Evolutionary conservation across 257 asterid species (phyloP).

Genomic region (Solanum sejunctum): DNA sequence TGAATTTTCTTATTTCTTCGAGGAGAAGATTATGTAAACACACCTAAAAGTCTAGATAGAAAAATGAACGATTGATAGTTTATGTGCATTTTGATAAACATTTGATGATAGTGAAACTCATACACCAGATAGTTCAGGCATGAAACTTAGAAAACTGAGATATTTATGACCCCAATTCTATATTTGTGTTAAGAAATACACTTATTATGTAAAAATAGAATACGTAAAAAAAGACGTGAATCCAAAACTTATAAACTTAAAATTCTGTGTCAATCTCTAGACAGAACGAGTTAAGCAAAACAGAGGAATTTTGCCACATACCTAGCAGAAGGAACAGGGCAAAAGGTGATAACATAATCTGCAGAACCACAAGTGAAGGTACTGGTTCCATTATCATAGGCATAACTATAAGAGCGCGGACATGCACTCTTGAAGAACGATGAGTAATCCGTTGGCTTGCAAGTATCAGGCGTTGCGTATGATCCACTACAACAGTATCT

Average conservation of each 20-base stretch:
- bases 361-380: conserved; percentile 33
- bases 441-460: conserved; percentile 20
- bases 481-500: conserved; percentile 25
- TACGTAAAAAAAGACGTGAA: background rate
- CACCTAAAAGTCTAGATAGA: background rate
- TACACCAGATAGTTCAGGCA: background rate
- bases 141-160: background rate
- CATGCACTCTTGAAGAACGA: conserved; percentile 19
- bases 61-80: background rate
- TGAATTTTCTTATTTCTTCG: background rate
- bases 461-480: conserved; percentile 21
- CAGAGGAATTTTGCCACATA: background rate
- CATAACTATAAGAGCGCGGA: conserved; percentile 34
- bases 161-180: background rate
- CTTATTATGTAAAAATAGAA: background rate
- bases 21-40: background rate
- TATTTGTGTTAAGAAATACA: background rate
- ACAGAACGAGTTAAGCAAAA: background rate
- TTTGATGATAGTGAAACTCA: background rate
- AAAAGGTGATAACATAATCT: conserved; percentile 25
- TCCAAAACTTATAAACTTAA: background rate
- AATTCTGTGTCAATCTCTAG: background rate
- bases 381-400: conserved; percentile 31
- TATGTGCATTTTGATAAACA: background rate
- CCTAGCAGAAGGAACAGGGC: conserved; percentile 24